Evolutionary conservation across 164 flowering plant species (phyloP), one percentile per base, ranked within the genome.

Genomic region (Annona squamosa): DNA sequence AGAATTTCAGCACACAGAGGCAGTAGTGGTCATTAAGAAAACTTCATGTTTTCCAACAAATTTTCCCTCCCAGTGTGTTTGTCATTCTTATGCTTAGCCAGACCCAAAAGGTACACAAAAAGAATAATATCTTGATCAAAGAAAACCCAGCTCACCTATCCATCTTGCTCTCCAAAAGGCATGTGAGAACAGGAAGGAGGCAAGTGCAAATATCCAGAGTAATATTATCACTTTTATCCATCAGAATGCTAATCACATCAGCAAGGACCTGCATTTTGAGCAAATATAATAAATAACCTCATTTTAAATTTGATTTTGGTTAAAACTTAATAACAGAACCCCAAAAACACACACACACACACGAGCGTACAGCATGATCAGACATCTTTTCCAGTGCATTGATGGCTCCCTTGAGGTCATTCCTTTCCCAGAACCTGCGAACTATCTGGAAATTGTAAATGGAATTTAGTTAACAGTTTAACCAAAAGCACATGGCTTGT

Each of bases 331-430:
- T 52, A 9, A 10, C 13, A 5, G 13, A 10, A 10, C 13, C 59
- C 3, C 59, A 52, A 52, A 52, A 52, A 52, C 9, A 2, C 3
- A 52, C 9, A 48, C 52, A 37, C 19, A 18, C 71, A 5, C 66
- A 70, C 63, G 73, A 37, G 80, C 94, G 78, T 83, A 95, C 99
- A 78, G 89, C 85, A 81, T 87, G 83, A 86, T 95, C 99, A 75
- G 88, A 89, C 93, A 95, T 89, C 82, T 91, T 95, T 71, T 87
- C 90, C 87, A 89, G 82, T 44, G 94, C 90, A 85, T 75, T 69
- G 70, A 93, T 84, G 46, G 87, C 90, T 46, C 92, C 97, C 75
- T 84, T 95, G 42, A 93, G 67, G 78, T 93, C 97, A 85, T 86
- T 86, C 67, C 91, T 89, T 69, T 89, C 96, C 96, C 91, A 91